These are phyloP conservation scores for Agaricales sp. DNA, from an alignment of 1,284 basidiomycete species.

Conservation along the genomic window DNA sequence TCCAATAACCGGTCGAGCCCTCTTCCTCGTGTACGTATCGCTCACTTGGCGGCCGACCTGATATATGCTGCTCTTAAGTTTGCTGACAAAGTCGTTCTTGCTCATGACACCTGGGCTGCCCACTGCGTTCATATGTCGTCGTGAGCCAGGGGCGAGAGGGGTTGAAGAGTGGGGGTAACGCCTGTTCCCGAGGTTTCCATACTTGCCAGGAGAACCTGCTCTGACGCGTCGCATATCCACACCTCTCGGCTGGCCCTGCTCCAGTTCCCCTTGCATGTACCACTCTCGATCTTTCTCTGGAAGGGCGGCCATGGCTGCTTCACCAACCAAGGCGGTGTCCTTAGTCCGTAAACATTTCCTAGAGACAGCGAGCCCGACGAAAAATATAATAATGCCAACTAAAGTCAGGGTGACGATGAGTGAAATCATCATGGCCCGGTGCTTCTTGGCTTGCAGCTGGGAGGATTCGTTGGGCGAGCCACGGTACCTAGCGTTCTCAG, in stretches of 20 bases:
- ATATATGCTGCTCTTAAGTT: slow-evolving; percentile 28
- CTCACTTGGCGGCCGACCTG: slow-evolving; percentile 36
- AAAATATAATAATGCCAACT: slow-evolving; percentile 46
- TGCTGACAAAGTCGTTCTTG: slow-evolving; percentile 56
- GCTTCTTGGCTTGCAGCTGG: slow-evolving; percentile 7
- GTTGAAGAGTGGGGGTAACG: slow-evolving; percentile 39
- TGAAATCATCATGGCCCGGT: slow-evolving; percentile 34
- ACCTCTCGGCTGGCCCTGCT: too few species aligned
- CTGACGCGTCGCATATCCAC: too few species aligned
- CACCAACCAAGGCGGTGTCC: slow-evolving; percentile 47
- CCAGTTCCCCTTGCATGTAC: slow-evolving; percentile 40
- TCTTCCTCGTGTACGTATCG: slow-evolving; percentile 36
- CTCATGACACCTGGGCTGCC: slow-evolving; percentile 46
- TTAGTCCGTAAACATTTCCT: slow-evolving; percentile 43
- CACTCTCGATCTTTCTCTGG: slow-evolving; percentile 54
- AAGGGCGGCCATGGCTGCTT: slow-evolving; percentile 43
- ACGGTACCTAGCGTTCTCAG: slow-evolving; percentile 17
- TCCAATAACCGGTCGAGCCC: slow-evolving; percentile 40
- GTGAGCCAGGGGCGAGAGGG: slow-evolving; percentile 21
- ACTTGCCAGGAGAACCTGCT: slow-evolving; percentile 12
- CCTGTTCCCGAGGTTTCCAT: slow-evolving; percentile 35
- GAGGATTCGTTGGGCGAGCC: slow-evolving; percentile 25
- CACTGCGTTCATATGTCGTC: slow-evolving; percentile 16
- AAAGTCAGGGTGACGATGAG: slow-evolving; percentile 53
- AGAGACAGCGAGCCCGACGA: slow-evolving; percentile 30